A percentile compares a stretch with the other conserved stretches of the same genome.
phyloP scores from a whole-genome alignment of 352 stramenopile genomes.

The Globisporangium uncinulatum region DNA sequence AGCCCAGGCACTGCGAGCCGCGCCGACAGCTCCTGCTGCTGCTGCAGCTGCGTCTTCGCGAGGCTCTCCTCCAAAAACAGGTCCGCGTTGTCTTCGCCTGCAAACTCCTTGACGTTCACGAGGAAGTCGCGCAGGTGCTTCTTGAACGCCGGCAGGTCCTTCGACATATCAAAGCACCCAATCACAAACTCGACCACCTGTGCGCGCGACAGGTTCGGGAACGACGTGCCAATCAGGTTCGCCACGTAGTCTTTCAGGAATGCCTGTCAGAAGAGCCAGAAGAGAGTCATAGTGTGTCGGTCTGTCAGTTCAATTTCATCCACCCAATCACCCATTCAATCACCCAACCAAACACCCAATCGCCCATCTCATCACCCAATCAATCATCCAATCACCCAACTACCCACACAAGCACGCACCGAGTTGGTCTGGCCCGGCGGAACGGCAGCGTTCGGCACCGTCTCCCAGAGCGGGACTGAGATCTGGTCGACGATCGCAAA shows the following conservation, averaged over 20 bases:
- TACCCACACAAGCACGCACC: constrained; percentile 23
- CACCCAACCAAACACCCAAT: neutral
- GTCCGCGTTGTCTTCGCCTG: constrained; percentile 95
- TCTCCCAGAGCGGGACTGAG: constrained; percentile 94
- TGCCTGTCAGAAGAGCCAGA: constrained; percentile 20
- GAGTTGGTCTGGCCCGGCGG: constrained; percentile 75
- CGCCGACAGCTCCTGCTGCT: constrained; percentile 80
- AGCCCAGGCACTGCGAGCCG: constrained; percentile 88
- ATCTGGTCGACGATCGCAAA: constrained; percentile 97
- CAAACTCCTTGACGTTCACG: constrained; percentile 98
- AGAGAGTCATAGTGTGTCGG: neutral
- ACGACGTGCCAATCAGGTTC: constrained; percentile 95
- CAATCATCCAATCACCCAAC: neutral
- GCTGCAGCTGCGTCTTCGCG: constrained; percentile 76
- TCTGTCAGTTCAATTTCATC: too few relatives aligned
- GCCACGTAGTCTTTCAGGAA: constrained; percentile 97
- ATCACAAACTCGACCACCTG: constrained; percentile 97
- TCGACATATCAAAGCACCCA: constrained; percentile 96
- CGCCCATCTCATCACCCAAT: neutral
- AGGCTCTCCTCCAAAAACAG: constrained; percentile 96
- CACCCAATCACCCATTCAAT: neutral
- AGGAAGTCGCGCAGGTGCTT: constrained; percentile 99
- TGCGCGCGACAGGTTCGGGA: constrained; percentile 92
- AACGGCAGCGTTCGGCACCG: constrained; percentile 64
- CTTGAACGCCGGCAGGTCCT: constrained; percentile 98